These are phyloP conservation scores for Nectriaceae sp. DNA, from an alignment of 2,329 filamentous ascomycete genomes.

Conservation along the genomic window DNA sequence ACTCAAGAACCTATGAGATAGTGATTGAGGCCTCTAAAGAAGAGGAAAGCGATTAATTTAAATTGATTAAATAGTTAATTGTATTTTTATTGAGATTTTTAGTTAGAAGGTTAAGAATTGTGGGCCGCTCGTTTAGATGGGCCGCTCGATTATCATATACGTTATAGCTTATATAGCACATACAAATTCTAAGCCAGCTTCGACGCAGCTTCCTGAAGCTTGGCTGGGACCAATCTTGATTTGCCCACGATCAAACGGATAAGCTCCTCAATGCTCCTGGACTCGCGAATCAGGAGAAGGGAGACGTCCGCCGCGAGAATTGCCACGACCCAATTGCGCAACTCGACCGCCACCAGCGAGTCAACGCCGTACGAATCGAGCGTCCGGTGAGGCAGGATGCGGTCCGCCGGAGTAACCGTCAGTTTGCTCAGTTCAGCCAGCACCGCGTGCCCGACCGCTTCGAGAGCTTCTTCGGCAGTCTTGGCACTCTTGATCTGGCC, in stretches of 20 bases:
- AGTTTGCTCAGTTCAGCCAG: constrained; percentile 25
- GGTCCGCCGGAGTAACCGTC: constrained; percentile 24
- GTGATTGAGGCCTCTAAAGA: too few relatives aligned
- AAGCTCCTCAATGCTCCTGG: constrained; percentile 24
- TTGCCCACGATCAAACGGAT: constrained; percentile 20
- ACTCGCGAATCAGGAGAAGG: constrained; percentile 21
- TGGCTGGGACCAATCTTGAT: constrained; percentile 19
- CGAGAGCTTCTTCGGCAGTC: constrained; percentile 18
- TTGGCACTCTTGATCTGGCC: constrained; percentile 10
- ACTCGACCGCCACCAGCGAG: constrained; percentile 34
- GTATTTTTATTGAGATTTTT: too few relatives aligned
- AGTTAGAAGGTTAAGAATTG: too few relatives aligned
- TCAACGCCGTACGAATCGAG: constrained; percentile 30
- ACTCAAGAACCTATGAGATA: too few relatives aligned
- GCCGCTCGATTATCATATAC: too few relatives aligned
- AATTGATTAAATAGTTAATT: too few relatives aligned
- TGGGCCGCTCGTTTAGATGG: too few relatives aligned
- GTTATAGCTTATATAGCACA: too few relatives aligned
- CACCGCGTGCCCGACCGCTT: constrained; percentile 18
- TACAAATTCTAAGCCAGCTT: not conserved
- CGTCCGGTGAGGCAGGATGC: constrained; percentile 24
- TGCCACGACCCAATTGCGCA: constrained; percentile 31
- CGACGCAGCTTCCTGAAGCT: not conserved
- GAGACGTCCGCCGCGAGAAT: constrained; percentile 24
- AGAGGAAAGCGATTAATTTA: too few relatives aligned